A percentile compares a stretch with the other conserved stretches of the same genome.
Conservation (phyloP, 768 basidiomycete species). For the Tricholomella constricta region DNA sequence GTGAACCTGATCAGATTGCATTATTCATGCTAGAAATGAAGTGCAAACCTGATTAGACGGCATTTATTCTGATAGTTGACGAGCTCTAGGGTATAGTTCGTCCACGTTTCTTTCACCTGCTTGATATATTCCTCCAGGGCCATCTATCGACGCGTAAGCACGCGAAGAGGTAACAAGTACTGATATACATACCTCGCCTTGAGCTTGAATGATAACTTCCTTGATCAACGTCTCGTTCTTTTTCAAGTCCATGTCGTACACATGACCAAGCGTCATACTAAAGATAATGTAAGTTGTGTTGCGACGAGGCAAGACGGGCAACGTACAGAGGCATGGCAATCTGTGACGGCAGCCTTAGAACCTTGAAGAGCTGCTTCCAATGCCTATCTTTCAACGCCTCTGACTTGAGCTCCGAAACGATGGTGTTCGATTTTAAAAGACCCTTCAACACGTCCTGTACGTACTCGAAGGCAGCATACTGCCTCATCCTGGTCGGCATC, state of each 20-base stretch:
- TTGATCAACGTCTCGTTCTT: constrained; percentile 89
- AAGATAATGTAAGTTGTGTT: constrained; percentile 7
- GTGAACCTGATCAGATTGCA: constrained; percentile 11
- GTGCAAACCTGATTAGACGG: constrained; percentile 78
- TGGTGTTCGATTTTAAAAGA: constrained; percentile 84
- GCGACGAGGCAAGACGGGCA: not conserved
- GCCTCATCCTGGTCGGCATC: constrained; percentile 98
- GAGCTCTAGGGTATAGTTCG: constrained; percentile 91
- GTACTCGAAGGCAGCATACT: constrained; percentile 98
- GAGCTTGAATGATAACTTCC: constrained; percentile 95
- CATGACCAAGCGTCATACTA: constrained; percentile 91
- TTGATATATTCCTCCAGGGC: constrained; percentile 94
- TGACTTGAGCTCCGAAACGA: constrained; percentile 94
- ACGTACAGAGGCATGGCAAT: constrained; percentile 75
- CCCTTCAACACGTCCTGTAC: constrained; percentile 89
- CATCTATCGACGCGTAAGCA: constrained; percentile 58
- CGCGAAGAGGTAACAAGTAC: constrained; percentile 20
- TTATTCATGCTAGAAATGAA: not conserved
- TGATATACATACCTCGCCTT: constrained; percentile 74
- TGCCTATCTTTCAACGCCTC: constrained; percentile 97
- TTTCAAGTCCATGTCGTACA: constrained; percentile 96
- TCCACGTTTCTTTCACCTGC: constrained; percentile 97
- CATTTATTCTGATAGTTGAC: constrained; percentile 99
- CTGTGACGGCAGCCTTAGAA: constrained; percentile 70
- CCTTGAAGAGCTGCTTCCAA: constrained; percentile 97